These are phyloP conservation scores for Apophysomyces ossiformis DNA, from an alignment of 371 early-diverging fungal species.

Conservation along the genomic window DNA sequence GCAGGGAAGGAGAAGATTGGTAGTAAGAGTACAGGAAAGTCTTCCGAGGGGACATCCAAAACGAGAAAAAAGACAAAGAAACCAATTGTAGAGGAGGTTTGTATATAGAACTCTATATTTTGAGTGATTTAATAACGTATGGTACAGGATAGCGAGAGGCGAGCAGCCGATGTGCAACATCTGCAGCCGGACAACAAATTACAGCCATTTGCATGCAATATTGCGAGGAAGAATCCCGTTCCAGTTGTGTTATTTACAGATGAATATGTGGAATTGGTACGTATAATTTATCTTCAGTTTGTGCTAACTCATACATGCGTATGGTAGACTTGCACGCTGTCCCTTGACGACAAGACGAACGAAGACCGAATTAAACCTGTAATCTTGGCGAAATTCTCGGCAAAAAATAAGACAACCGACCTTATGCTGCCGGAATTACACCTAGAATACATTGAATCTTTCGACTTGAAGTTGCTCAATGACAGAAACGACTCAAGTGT, in stretches of 20 bases:
- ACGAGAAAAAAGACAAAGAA: constrained; percentile 30
- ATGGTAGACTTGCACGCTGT: constrained; percentile 19
- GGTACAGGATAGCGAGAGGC: not conserved
- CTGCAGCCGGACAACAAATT: constrained; percentile 20
- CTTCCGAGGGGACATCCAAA: constrained; percentile 31
- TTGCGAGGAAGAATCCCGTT: not conserved
- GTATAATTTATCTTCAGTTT: not conserved
- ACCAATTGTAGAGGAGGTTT: constrained; percentile 14
- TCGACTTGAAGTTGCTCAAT: constrained; percentile 35
- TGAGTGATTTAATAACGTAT: not conserved
- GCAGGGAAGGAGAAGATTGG: not conserved
- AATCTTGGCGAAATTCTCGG: constrained; percentile 19
- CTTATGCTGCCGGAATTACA: constrained; percentile 35
- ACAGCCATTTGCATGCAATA: constrained; percentile 19
- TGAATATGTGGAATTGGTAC: not conserved
- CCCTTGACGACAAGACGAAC: constrained; percentile 10
- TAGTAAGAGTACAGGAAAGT: constrained; percentile 18
- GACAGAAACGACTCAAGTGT: constrained; percentile 21
- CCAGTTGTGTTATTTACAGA: not conserved
- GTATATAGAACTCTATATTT: not conserved
- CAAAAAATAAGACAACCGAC: constrained; percentile 28
- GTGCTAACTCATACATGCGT: not conserved
- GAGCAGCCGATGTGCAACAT: constrained; percentile 1
- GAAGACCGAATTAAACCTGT: constrained; percentile 10
- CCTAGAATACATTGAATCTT: constrained; percentile 39